Conservation (phyloP, 106 monocot species). For the Alisma plantagoaquatica region DNA sequence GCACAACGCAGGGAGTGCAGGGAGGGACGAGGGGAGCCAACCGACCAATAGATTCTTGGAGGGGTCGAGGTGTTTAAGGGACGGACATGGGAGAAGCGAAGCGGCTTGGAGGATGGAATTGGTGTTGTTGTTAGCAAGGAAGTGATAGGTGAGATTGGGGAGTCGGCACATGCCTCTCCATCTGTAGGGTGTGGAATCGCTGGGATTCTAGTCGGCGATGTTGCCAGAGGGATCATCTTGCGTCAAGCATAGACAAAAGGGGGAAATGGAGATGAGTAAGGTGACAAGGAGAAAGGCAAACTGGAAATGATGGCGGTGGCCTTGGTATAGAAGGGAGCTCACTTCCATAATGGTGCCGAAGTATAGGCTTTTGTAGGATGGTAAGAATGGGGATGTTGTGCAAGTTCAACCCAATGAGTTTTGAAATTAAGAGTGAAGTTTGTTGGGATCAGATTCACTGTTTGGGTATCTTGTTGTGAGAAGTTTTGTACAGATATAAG, state of each 20-base stretch:
- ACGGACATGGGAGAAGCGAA: constrained; percentile 20
- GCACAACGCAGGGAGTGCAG: constrained; percentile 19
- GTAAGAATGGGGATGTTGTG: too few species aligned
- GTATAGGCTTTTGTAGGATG: too few species aligned
- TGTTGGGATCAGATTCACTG: too few species aligned
- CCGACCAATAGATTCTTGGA: constrained; percentile 55
- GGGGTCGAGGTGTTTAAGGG: constrained; percentile 40
- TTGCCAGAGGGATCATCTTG: not conserved
- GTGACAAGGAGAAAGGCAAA: too few species aligned
- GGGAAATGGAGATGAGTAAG: too few species aligned
- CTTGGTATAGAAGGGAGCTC: too few species aligned
- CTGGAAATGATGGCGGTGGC: too few species aligned
- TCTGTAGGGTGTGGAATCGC: constrained; percentile 7
- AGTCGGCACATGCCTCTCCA: constrained; percentile 27
- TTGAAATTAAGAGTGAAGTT: too few species aligned
- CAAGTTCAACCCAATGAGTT: too few species aligned
- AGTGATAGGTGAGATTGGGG: constrained; percentile 33
- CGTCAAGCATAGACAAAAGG: not conserved
- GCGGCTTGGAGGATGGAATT: constrained; percentile 25
- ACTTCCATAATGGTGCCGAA: too few species aligned
- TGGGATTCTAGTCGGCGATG: constrained; percentile 7
- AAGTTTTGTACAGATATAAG: too few species aligned
- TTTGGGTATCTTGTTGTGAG: too few species aligned
- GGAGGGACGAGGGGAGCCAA: constrained; percentile 26
- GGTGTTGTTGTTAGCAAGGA: constrained; percentile 39